phyloP scores from a whole-genome alignment of 2,329 filamentous ascomycete genomes.

The Colletotrichum simmondsii region DNA sequence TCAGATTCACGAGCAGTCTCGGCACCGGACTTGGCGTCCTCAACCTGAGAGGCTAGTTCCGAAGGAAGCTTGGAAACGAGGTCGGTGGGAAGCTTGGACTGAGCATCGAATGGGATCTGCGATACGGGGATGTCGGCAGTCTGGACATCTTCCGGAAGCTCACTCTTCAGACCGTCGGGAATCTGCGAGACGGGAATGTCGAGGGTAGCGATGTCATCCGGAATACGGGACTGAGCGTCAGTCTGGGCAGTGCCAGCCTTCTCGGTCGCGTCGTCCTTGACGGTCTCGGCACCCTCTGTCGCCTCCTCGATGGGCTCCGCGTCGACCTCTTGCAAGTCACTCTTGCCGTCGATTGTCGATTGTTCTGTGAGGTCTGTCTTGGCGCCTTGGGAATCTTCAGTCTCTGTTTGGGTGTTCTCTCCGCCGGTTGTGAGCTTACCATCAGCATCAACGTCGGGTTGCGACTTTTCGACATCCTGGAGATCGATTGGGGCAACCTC shows the following conservation, averaged over 20 bases:
- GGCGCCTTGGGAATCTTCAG: constrained; percentile 32
- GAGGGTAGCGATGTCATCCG: constrained; percentile 22
- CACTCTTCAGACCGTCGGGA: constrained; percentile 22
- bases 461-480: constrained; percentile 27
- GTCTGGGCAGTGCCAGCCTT: constrained; percentile 4
- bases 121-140: constrained; percentile 32
- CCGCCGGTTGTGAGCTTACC: constrained; percentile 29
- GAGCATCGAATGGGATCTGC: constrained; percentile 25
- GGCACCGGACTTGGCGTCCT: not conserved
- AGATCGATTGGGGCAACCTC: constrained; percentile 34
- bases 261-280: constrained; percentile 27
- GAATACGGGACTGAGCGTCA: not conserved
- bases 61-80: constrained; percentile 22
- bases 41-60: constrained; percentile 3
- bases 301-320: constrained; percentile 29
- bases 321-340: constrained; percentile 30
- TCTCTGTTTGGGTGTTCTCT: constrained; percentile 33
- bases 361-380: constrained; percentile 33
- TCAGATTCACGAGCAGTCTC: not conserved
- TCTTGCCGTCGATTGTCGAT: constrained; percentile 23
- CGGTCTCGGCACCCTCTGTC: not conserved
- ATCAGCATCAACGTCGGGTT: constrained; percentile 14
- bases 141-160: constrained; percentile 34
- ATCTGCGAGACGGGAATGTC: constrained; percentile 29
- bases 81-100: constrained; percentile 25